These are phyloP conservation scores for Candida ulmi DNA, from an alignment of 805 yeast species.

Conservation along the genomic window DNA sequence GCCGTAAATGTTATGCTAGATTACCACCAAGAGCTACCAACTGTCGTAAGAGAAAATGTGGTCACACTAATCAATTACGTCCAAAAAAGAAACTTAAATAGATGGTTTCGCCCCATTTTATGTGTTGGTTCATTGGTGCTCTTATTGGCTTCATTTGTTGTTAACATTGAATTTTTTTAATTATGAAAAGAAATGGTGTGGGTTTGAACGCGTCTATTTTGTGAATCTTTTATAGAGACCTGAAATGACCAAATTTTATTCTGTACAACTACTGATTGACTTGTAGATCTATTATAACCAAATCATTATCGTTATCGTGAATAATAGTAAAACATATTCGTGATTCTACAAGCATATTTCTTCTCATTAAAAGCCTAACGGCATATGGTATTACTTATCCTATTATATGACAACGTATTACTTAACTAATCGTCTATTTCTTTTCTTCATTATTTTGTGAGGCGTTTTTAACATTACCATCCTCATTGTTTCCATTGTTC, in stretches of 20 bases:
- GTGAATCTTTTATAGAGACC: not conserved
- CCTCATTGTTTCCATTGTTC: not conserved
- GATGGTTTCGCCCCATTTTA: constrained; percentile 37
- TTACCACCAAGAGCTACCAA: constrained; percentile 99
- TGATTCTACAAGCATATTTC: too few species aligned
- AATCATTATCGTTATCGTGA: too few species aligned
- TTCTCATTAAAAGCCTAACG: too few species aligned
- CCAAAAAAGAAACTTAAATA: constrained; percentile 99
- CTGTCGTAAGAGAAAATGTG: constrained; percentile 99
- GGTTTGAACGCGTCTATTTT: not conserved
- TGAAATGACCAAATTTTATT: constrained; percentile 1
- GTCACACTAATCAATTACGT: constrained; percentile 99
- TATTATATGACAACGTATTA: too few species aligned
- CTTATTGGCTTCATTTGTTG: not conserved
- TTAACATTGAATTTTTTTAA: not conserved
- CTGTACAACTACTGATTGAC: not conserved
- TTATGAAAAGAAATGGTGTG: constrained; percentile 1
- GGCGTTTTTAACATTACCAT: too few species aligned
- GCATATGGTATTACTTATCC: too few species aligned
- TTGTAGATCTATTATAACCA: too few species aligned
- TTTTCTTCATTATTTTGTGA: too few species aligned
- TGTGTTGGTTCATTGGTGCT: constrained; percentile 2
- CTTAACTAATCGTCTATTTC: too few species aligned
- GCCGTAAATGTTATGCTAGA: constrained; percentile 99
- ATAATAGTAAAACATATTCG: too few species aligned